Base-by-base conservation (phyloP, 2,329 filamentous ascomycete species). In the Colletotrichum sojae region DNA sequence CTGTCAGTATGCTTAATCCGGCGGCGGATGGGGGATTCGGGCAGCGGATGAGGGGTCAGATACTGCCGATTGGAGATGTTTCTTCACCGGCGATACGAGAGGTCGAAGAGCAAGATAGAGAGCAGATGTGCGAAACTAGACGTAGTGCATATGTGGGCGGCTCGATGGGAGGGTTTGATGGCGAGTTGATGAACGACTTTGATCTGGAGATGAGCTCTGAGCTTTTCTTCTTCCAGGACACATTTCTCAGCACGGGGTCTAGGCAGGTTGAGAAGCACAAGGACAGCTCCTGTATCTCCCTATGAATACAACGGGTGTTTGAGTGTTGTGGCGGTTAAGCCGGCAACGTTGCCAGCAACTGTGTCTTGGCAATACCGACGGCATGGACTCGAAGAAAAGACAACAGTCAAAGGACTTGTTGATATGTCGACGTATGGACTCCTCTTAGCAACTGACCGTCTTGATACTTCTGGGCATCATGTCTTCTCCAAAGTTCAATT, bases 41-140 rank as follows among this genome's bases (percentile, higher is more conserved):
- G 40, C 40, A 13, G 40, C 13, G 16, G 3, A 2, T 13, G 13
- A 43, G 22, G 22, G 22, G 22, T 22, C 22, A 22, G 22, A 22
- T 22, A 22, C 22, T 15, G 40, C 12, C 16, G 5, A 5, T 43
- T 3, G 27, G 8, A 6, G 27, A 31, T 31, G 27, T 31, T 10
- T 43, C 40, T 12, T 43, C 40, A 2, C 16, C 40, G 2, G 40
- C 1, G 13, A 0, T 9, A 0, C 1, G 0, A 3, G 53, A 36
- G 6, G 25, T 12, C 9, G 3, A 15, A 13, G 5, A 22, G 10
- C 12, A 5, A 6, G 20, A 15, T 0, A 31, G 20, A 1, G 36
- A 20, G 6, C 12, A 3, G 53, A 56, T 15, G 0, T 31, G 6
- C 9, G 36, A 9, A 16, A 18, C 13, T 0, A 13, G 18, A 5